A percentile compares a stretch with the other conserved stretches of the same genome.
These are phyloP conservation scores for Ogataea trehaloabstinens DNA, from an alignment of 805 yeast genomes.

Conservation along the genomic window DNA sequence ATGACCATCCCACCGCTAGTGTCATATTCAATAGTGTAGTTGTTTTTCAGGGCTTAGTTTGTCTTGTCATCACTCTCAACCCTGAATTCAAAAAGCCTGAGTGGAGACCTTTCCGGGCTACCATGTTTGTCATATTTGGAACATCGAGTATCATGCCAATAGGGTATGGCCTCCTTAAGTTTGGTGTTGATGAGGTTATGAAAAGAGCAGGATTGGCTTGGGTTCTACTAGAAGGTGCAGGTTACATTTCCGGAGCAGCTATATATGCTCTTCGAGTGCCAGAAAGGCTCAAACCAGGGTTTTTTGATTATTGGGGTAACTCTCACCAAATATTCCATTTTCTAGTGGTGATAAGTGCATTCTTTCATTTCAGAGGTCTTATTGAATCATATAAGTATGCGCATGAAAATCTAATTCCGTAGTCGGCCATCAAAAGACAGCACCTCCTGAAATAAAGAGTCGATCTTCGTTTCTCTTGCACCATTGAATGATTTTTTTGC, in stretches of 20 bases:
- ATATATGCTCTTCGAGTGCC: constrained; percentile 80
- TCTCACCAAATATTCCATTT: constrained; percentile 85
- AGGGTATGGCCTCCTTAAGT: constrained; percentile 44
- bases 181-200: constrained; percentile 50
- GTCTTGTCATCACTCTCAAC: constrained; percentile 61
- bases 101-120: constrained; percentile 76
- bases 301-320: constrained; percentile 68
- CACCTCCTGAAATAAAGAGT: constrained; percentile 73
- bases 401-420: constrained; percentile 30
- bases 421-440: constrained; percentile 42
- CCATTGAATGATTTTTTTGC: constrained; percentile 71
- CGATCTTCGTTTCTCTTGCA: constrained; percentile 68
- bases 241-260: constrained; percentile 76
- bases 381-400: constrained; percentile 52
- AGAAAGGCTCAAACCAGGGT: constrained; percentile 63
- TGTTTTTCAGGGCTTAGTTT: constrained; percentile 52
- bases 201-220: constrained; percentile 56
- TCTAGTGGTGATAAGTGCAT: constrained; percentile 73
- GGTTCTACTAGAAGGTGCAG: constrained; percentile 66
- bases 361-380: constrained; percentile 68
- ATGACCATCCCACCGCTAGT: constrained; percentile 41
- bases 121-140: constrained; percentile 79
- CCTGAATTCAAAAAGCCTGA: constrained; percentile 64
- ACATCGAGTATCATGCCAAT: constrained; percentile 75
- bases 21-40: constrained; percentile 44